Evolutionary conservation across 208 protist genomes (phyloP).

Genomic region (Tritrichomonas musculus): DNA sequence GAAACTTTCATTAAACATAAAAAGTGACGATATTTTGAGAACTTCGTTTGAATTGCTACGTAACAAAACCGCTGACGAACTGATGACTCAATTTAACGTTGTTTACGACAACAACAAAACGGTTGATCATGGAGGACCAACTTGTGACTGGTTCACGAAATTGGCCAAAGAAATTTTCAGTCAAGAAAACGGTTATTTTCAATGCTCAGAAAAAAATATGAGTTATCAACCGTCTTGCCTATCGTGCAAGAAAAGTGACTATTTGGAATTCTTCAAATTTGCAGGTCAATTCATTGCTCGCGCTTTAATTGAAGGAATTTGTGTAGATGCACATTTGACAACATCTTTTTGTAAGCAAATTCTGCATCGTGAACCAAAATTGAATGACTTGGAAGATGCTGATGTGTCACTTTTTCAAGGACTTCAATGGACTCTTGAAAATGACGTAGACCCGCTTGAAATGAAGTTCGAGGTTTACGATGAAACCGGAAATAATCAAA

Average conservation of each 20-base stretch:
- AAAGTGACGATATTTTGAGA: neutral
- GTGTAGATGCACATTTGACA: conserved; percentile 91
- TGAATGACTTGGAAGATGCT: conserved; percentile 86
- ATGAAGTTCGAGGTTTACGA: conserved; percentile 81
- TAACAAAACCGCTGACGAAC: neutral
- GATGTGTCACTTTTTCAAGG: conserved; percentile 83
- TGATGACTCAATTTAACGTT: neutral
- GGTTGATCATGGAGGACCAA: conserved; percentile 42
- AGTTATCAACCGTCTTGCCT: conserved; percentile 85
- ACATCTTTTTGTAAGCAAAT: conserved; percentile 94
- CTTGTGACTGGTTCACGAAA: conserved; percentile 41
- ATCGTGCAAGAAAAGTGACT: conserved; percentile 83
- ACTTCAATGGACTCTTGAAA: conserved; percentile 77
- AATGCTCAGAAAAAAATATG: conserved; percentile 32
- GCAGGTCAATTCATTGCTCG: conserved; percentile 62
- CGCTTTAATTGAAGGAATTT: conserved; percentile 70
- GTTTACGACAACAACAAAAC: conserved; percentile 43
- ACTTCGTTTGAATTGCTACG: neutral
- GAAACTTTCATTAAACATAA: neutral
- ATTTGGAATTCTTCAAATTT: conserved; percentile 93
- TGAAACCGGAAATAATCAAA: conserved; percentile 73
- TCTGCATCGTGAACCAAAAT: conserved; percentile 71
- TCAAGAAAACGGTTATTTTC: conserved; percentile 41
- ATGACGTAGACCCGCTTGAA: conserved; percentile 75
- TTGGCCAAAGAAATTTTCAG: conserved; percentile 43